These are phyloP conservation scores for Lagenidium sp. DNA, from an alignment of 352 stramenopile genomes.

Conservation along the genomic window DNA sequence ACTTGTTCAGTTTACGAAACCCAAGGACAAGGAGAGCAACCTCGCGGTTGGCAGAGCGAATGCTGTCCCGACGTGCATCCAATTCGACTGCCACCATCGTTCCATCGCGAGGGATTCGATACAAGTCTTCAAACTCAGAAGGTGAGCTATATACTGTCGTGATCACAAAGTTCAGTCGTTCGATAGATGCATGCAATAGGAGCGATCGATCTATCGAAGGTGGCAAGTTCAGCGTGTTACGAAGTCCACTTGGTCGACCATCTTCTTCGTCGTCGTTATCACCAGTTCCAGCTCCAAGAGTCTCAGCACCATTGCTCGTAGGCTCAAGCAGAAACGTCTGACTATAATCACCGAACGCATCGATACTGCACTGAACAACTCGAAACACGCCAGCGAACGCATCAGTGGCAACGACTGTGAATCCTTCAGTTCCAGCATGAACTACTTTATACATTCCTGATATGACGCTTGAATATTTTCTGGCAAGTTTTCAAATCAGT, in stretches of 20 bases:
- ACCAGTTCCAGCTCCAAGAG: neutral
- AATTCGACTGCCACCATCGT: neutral
- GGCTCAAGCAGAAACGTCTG: conserved; percentile 45
- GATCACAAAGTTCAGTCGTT: conserved; percentile 7
- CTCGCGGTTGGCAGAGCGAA: conserved; percentile 32
- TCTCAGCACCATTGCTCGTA: neutral
- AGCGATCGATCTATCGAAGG: conserved; percentile 1
- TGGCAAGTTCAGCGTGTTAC: conserved; percentile 4
- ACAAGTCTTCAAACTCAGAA: neutral
- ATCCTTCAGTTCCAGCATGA: conserved; percentile 33
- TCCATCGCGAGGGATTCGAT: conserved; percentile 1
- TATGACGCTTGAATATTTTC: conserved; percentile 48
- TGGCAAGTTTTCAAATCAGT: conserved; percentile 3
- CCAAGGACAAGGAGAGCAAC: conserved; percentile 37
- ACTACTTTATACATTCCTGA: conserved; percentile 53
- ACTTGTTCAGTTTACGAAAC: conserved; percentile 19
- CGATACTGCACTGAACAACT: conserved; percentile 45
- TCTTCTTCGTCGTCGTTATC: conserved; percentile 6
- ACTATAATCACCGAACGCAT: conserved; percentile 33
- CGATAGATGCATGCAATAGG: conserved; percentile 2
- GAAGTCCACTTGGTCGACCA: conserved; percentile 1
- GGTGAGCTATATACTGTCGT: conserved; percentile 5
- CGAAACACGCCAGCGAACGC: conserved; percentile 51
- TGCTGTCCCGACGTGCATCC: conserved; percentile 14
- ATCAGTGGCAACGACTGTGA: conserved; percentile 25